phyloP scores from a whole-genome alignment of 345 rosid genomes.

The Conringia planisiliqua region DNA sequence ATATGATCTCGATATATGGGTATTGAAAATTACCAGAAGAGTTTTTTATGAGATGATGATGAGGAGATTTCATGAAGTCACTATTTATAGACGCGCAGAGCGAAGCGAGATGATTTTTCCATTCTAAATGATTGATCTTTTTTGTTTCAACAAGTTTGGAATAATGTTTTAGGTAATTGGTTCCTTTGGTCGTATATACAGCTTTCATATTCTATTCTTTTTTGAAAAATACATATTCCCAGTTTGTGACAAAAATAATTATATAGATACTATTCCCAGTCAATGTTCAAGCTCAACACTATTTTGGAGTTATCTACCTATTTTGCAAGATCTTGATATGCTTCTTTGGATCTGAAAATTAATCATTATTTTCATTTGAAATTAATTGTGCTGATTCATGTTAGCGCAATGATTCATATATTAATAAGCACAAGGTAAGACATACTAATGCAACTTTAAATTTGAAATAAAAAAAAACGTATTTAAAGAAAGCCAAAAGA shows the following conservation, averaged over 20 bases:
- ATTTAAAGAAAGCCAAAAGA: background rate
- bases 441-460: background rate
- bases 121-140: background rate
- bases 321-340: background rate
- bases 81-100: conserved; percentile 25
- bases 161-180: conserved; percentile 6
- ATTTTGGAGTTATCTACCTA: background rate
- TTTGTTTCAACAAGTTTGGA: conserved; percentile 21
- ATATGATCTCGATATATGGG: background rate
- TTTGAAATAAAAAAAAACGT: background rate
- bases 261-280: background rate
- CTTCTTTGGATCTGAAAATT: background rate
- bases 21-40: background rate
- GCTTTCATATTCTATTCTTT: background rate
- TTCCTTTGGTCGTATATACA: conserved; percentile 9
- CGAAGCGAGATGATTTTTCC: background rate
- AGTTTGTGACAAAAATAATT: background rate
- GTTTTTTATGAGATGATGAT: conserved; percentile 19
- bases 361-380: background rate
- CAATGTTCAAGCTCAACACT: background rate
- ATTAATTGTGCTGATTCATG: background rate
- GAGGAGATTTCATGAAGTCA: conserved; percentile 14
- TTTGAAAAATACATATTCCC: background rate
- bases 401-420: background rate
- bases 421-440: background rate